Conservation (phyloP, 441 rosid genomes). For the Iberis amara region DNA sequence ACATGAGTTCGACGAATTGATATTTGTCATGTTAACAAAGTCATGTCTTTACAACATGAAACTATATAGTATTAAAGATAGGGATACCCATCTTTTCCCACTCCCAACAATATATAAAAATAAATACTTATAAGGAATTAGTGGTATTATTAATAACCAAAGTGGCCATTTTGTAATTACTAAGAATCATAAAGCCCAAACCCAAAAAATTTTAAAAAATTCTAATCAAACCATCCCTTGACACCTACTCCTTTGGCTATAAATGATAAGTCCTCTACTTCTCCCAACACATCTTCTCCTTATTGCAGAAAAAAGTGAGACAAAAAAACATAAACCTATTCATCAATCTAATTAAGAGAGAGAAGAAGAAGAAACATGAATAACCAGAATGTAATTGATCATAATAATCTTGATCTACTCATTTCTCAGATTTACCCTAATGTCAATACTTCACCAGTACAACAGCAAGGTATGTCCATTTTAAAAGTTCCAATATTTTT, state of each 20-base stretch:
- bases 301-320: constrained; percentile 29
- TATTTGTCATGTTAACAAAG: constrained; percentile 11
- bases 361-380: constrained; percentile 29
- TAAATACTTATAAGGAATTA: neutral
- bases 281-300: constrained; percentile 35
- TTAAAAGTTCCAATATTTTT: neutral
- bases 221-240: constrained; percentile 25
- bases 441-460: constrained; percentile 33
- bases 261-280: constrained; percentile 18
- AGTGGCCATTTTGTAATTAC: constrained; percentile 11
- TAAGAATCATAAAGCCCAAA: constrained; percentile 9
- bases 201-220: neutral
- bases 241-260: constrained; percentile 32
- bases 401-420: constrained; percentile 41
- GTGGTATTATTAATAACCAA: neutral
- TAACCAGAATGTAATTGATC: constrained; percentile 28
- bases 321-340: too few relatives aligned
- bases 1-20: constrained; percentile 18
- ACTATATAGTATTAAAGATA: constrained; percentile 1
- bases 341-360: constrained; percentile 1
- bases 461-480: constrained; percentile 48
- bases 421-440: constrained; percentile 47
- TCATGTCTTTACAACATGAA: constrained; percentile 21
- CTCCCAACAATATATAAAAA: neutral
- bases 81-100: constrained; percentile 1